Base-by-base conservation (phyloP, 2,329 filamentous ascomycete genomes). In the Penicillium sp. region DNA sequence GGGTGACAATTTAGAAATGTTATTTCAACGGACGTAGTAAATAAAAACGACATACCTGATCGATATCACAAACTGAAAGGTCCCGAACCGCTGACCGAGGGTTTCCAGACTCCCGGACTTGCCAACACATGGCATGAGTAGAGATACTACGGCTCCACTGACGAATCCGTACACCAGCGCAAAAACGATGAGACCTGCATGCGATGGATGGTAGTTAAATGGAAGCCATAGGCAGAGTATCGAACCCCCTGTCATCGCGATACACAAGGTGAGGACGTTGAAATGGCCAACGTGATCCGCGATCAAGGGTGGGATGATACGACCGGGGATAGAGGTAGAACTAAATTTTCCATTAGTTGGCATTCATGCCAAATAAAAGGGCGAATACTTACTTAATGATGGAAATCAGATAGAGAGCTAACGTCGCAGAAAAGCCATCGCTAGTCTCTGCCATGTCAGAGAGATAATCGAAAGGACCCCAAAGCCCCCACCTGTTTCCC, bases 61-160 rank as follows among this genome's bases (percentile, higher is more conserved):
- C 11, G 60, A 60, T 16, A 68, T 61, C 2, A 65, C 59, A 24
- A 62, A 45, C 48, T 68, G 63, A 24, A 64, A 68, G 1, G 70
- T 65, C 3, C 71, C 71, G 47, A 73, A 70, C 21, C 68, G 62
- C 52, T 69, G 67, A 0, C 70, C 72, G 6, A 73, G 54, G 1
- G 71, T 66, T 11, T 71, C 63, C 3, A 72, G 61, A 23, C 57
- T 62, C 0, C 68, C 68, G 1, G 62, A 57, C 21, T 69, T 69
- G 11, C 60, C 67, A 1, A 61, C 65, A 47, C 68, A 70, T 2
- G 67, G 68, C 66, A 70, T 69, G 9, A 69, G 16, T 7, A 70
- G 35, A 28, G 55, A 62, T 6, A 70, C 64, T n/a, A 67, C 54
- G 1, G 63, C 63, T 4, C 68, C 68, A 26, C 66, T 69, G n/a